Base-by-base conservation (phyloP, 2,329 filamentous ascomycete species). In the Pseudogymnoascus sp. region DNA sequence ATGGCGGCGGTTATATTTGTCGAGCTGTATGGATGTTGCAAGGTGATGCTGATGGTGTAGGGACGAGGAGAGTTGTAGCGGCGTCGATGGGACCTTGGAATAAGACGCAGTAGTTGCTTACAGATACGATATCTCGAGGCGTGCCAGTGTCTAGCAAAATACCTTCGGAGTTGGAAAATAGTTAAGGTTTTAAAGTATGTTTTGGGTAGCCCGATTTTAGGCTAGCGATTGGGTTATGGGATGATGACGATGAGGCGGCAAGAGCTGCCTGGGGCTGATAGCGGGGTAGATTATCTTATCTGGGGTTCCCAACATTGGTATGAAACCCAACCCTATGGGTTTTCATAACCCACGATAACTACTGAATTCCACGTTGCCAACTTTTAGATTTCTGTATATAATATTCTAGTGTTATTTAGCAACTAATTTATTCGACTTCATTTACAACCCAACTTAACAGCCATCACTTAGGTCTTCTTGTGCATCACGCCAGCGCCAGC, bases 1-100 rank as follows among this genome's bases (percentile, higher is more conserved):
- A 73, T 73, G 8, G 38, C 68, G 66, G 42, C 47, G 47, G 47
- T 8, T 31, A 53, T 53, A 31, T 53, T 40, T 59, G 24, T 64
- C 24, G 11, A 33, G 40, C 42, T 19, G 21, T 42, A 19, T 24
- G 29, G 14, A 44, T 56, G 24, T 40, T 21, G 21, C 37, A 37
- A 37, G 56, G 31, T 60, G 47, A 11, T 16, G 24, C 11, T 31
- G 47, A 31, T 26, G 24, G 31, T 21, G n/a, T 6, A n/a, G 14
- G 14, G 33, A n/a, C 2, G 6, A 16, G 2, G 2, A 7, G 24
- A 19, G 38, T 19, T 5, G 19, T 4, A 47, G 53, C 14, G 16
- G 3, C 7, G 26, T 29, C 14, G 10, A 35, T 21, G 26, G 6
- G n/a, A 21, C 16, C 31, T 40, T 35, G n/a, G 29, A 60, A 60